phyloP scores from a whole-genome alignment of 1,284 basidiomycete species.

The Apiotrichum sp. region DNA sequence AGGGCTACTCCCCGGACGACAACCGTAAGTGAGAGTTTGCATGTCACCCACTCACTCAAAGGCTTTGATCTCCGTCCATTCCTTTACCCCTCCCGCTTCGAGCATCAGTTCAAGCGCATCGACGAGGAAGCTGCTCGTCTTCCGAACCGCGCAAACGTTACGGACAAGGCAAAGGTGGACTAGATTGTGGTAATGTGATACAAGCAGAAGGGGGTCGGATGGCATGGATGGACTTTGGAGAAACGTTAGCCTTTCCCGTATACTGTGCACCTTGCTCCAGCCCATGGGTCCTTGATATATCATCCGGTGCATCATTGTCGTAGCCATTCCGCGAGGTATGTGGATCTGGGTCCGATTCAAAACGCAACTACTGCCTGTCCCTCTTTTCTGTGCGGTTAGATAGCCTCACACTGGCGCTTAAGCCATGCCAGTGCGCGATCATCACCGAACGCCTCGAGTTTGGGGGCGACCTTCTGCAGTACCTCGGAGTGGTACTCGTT shows the following conservation, averaged over 20 bases:
- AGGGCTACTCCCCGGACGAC: slow-evolving; percentile 45
- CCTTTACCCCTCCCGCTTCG: slow-evolving; percentile 87
- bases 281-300: too few species aligned
- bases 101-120: slow-evolving; percentile 94
- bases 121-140: slow-evolving; percentile 70
- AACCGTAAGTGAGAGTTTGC: slow-evolving; percentile 9
- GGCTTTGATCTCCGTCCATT: slow-evolving; percentile 95
- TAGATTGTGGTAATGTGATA: too few species aligned
- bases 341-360: too few species aligned
- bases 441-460: slow-evolving; percentile 58
- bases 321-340: too few species aligned
- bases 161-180: slow-evolving; percentile 50
- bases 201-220: too few species aligned
- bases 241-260: too few species aligned
- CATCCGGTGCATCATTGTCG: too few species aligned
- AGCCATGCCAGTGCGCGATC: slow-evolving; percentile 71
- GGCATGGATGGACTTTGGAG: too few species aligned
- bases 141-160: slow-evolving; percentile 60
- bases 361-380: too few species aligned
- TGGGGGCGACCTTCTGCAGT: slow-evolving; percentile 65
- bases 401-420: slow-evolving; percentile 53
- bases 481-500: slow-evolving; percentile 79
- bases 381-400: too few species aligned
- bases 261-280: too few species aligned
- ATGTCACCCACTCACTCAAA: slow-evolving; percentile 29